A percentile compares a stretch with the other conserved stretches of the same genome.
phyloP scores from a whole-genome alignment of 2,329 filamentous ascomycete species.

The Mycocentrospora acerina region DNA sequence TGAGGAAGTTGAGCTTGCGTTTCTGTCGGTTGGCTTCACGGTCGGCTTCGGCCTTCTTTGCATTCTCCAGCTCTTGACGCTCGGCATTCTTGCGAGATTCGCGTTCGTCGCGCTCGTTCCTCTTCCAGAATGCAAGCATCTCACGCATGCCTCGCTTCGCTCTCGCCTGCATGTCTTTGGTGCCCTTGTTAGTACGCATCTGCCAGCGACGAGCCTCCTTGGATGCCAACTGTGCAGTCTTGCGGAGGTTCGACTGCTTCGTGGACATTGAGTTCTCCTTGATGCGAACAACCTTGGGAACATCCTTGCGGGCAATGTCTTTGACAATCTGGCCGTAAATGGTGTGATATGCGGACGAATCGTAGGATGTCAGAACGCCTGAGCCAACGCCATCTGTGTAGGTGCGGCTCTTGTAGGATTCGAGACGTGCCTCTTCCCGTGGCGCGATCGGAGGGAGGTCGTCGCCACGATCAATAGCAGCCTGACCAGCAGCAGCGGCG shows the following conservation, averaged over 20 bases:
- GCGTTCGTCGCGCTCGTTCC: conserved; percentile 95
- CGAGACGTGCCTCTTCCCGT: conserved; percentile 57
- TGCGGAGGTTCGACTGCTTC: conserved; percentile 93
- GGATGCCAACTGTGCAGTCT: conserved; percentile 93
- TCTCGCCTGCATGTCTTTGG: conserved; percentile 93
- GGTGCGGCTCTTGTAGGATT: conserved; percentile 45
- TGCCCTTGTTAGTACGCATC: conserved; percentile 95
- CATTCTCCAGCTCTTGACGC: conserved; percentile 93
- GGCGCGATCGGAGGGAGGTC: conserved; percentile 65
- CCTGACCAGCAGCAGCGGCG: conserved; percentile 84
- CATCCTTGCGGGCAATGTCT: conserved; percentile 89
- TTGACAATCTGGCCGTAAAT: conserved; percentile 98
- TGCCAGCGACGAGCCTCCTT: conserved; percentile 99
- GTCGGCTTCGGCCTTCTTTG: conserved; percentile 94
- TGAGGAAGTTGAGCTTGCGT: conserved; percentile 98
- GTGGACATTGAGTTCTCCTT: conserved; percentile 82
- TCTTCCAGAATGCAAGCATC: conserved; percentile 99
- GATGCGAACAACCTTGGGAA: conserved; percentile 87
- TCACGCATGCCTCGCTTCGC: conserved; percentile 98
- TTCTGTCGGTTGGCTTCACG: conserved; percentile 97
- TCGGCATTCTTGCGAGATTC: conserved; percentile 93
- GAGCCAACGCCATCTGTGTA: conserved; percentile 53
- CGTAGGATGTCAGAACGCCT: conserved; percentile 57
- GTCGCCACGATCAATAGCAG: conserved; percentile 76
- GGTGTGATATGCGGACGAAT: conserved; percentile 91